Base-by-base conservation (phyloP, 768 basidiomycete species). In the Suillus variegatus region DNA sequence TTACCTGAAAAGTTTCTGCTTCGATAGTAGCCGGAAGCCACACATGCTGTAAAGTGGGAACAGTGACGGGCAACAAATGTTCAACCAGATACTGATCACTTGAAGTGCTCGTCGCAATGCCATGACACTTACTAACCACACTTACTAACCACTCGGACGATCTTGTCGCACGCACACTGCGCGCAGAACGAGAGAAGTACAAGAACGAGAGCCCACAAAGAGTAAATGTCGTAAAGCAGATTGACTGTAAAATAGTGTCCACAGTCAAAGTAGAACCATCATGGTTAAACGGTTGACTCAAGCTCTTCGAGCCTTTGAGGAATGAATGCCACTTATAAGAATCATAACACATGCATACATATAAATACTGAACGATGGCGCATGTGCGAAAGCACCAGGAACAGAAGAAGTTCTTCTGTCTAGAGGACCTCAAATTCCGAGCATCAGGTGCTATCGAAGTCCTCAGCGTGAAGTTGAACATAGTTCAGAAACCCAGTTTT, bases 401-500 rank as follows among this genome's bases (percentile, higher is more conserved):
- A 4, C 5, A 13, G 47, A 22, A 25, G 25, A 35, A 54, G 16
- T 18, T 32, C 6, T 36, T 18, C 6, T 20, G 43, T 20, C 40
- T 43, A 3, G 44, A 57, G 36, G 14, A 57, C 57, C 28, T 41
- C 40, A 58, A 41, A 2, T 9, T 38, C 22, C 38, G 9, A 54
- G 32, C 5, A 40, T 58, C 40, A 60, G 6, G 57, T 28, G 6
- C 18, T 4, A 20, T 71, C 71, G 63, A 81, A 80, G 56, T 81
- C 79, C 56, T 80, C 79, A 1, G 73, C 71, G 32, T 78, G 74
- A 36, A 81, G 67, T 20, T 80, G 80, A 2, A 80, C 78, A 49
- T 81, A 81, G 65, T 76, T 74, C 54, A 80, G 64, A 62, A 76
- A 81, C 18, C 79, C 80, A 18, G 74, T 74, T 62, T 73, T 74